Conservation (phyloP, 345 rosid genomes). For the Sapria himalayana region DNA sequence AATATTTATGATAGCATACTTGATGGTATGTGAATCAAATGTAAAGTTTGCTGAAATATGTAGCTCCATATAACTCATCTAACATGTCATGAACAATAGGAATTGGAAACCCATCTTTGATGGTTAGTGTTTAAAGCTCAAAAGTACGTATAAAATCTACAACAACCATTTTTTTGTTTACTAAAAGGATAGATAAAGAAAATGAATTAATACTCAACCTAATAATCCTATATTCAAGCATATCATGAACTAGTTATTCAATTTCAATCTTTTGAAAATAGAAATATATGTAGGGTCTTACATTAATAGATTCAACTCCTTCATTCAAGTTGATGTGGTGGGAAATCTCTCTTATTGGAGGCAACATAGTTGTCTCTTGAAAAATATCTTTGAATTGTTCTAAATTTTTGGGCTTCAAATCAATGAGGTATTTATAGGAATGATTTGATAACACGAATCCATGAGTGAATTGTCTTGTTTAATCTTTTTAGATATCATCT, state of each 20-base stretch:
- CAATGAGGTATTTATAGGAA: accelerated
- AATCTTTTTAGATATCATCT: background rate
- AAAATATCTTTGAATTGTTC: background rate
- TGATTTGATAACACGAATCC: background rate
- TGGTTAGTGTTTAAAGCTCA: no score
- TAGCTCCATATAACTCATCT: no score
- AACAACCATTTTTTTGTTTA: background rate
- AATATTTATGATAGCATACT: no score
- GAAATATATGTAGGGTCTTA: background rate
- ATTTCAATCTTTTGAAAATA: background rate
- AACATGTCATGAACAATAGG: no score
- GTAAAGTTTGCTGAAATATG: no score
- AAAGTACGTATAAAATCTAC: no score
- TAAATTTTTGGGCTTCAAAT: background rate
- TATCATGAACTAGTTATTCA: background rate
- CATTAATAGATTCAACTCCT: background rate
- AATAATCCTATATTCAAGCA: background rate
- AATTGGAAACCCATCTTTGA: no score
- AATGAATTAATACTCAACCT: background rate
- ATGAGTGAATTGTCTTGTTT: background rate
- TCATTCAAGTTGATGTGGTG: background rate
- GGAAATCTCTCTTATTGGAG: background rate
- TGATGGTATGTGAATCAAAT: no score
- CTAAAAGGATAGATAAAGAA: background rate
- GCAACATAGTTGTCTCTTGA: background rate